Evolutionary conservation across 768 basidiomycete genomes (phyloP), one percentile per base, ranked within the genome.

Genomic region (Panaeolus cyanescens): DNA sequence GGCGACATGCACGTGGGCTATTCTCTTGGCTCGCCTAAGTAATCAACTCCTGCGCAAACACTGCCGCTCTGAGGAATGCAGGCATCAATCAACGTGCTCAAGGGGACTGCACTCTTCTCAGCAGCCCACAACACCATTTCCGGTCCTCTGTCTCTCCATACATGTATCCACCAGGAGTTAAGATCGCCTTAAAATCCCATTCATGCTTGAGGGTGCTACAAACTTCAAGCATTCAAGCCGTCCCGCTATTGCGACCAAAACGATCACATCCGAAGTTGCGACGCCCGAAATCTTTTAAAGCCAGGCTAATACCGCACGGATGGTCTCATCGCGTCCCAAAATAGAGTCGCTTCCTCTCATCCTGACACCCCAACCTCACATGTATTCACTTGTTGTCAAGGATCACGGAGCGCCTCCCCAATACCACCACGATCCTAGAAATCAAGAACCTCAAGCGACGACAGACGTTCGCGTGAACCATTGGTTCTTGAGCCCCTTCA

Each of bases 261-360:
- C n/a, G 45, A 50, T 50, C 45, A 50, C 30, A 50, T 50, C 45
- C 45, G 45, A 50, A 22, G 13, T 28, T 28, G 13, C 19, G 39
- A 20, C 20, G 25, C 25, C 22, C 22, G 1, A 50, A 50, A 28
- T 15, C 6, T 42, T 20, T 10, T 13, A 39, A 39, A 50, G 7
- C 5, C 22, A 13, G 30, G 13, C 30, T 20, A 50, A 50, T 15
- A 13, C 45, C 1, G 10, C 10, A 2, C 13, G 10, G 1, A 50
- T 30, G 45, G 15, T 22, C 30, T 50, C 45, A 28, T 13, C 10
- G 13, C 25, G 15, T 30, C 25, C 45, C 25, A 20, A 50, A 50
- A 50, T 50, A 50, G 45, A 50, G 45, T 50, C 45, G 45, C 45
- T 50, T 50, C 45, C 45, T 28, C 45, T 50, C 25, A 4, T 50